Base-by-base conservation (phyloP, 1,139 yeast species). In the Yamadazyma diospyri region DNA sequence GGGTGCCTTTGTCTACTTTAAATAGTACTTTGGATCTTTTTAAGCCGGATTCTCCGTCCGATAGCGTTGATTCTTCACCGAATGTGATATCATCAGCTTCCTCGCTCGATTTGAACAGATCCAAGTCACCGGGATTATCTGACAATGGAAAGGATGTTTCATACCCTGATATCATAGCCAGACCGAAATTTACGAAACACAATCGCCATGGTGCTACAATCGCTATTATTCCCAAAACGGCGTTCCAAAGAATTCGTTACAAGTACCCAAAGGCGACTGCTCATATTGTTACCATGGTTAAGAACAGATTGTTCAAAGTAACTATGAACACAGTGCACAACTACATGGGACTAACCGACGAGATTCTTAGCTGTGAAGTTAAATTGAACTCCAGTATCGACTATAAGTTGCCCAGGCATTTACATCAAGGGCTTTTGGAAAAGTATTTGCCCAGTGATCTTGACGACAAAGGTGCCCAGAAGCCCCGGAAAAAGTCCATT, bases 241-340 rank as follows among this genome's bases (percentile, higher is more conserved):
- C 97, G 0, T 92, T 92, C 48, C 72, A 76, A 35, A 66, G 84
- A 36, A 72, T 92, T 29, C 83, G 86, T 10, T 53, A 65, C 23
- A 85, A 81, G 46, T 86, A 81, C 51, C 97, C 98, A 6, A 78
- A 84, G 43, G 86, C 96, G 0, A 82, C 96, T 0, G 85, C 97
- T 0, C 96, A 89, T 55, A 89, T 92, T 29, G 94, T 92, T 6
- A 95, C 94, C 43, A 88, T 92, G 76, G 87, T 92, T 12, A 64
- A 89, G 41, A 82, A 95, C 1, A 73, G 95, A 41, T 68, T 92
- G 37, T 87, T 87, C 53, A 75, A 94, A 47, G 97, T 92, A 5
- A 89, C 97, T 0, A 80, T 89, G 59, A 92, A 83, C 51, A 85
- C 97, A 0, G 85, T 94, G 9, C 94, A 89, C 51, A 74, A 78